Percentiles rank a stretch among this genome's conserved stretches.
Evolutionary conservation across 345 rosid species (phyloP).

Genomic region (Gossypioides kirkii): DNA sequence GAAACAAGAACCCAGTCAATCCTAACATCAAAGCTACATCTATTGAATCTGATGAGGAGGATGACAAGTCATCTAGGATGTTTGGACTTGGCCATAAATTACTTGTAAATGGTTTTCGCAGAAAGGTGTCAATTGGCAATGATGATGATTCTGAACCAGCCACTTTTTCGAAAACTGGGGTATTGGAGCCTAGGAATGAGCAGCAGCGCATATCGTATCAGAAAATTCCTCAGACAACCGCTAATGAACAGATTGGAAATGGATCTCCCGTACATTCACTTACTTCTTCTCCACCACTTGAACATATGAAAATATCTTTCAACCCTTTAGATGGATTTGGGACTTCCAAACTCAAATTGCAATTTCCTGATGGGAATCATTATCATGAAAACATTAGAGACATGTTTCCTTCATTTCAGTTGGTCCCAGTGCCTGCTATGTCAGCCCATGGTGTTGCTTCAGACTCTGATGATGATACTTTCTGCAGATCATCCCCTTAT

Average conservation of each 20-base stretch:
- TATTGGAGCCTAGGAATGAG: conserved; percentile 29
- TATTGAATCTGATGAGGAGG: conserved; percentile 28
- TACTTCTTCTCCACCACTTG: conserved; percentile 82
- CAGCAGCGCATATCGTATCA: conserved; percentile 21
- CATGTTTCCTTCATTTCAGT: conserved; percentile 75
- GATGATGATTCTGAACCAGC: conserved; percentile 35
- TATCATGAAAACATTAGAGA: conserved; percentile 35
- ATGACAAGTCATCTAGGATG: conserved; percentile 38
- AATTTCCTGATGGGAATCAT: conserved; percentile 50
- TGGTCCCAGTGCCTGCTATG: conserved; percentile 64
- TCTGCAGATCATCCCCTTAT: conserved; percentile 75
- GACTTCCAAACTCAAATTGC: conserved; percentile 61
- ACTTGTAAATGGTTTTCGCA: conserved; percentile 52
- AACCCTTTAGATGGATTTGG: conserved; percentile 55
- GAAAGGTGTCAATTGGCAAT: conserved; percentile 39
- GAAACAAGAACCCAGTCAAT: conserved; percentile 25
- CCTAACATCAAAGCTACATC: conserved; percentile 25
- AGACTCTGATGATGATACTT: conserved; percentile 78
- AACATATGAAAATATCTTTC: conserved; percentile 89
- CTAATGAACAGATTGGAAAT: conserved; percentile 31
- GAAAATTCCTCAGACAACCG: conserved; percentile 21
- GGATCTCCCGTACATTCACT: conserved; percentile 38
- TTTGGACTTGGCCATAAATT: conserved; percentile 68
- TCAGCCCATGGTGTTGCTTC: conserved; percentile 31
- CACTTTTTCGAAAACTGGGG: conserved; percentile 28